Evolutionary conservation across 2,329 filamentous ascomycete genomes (phyloP).

Genomic region (Aspergillus niger): DNA sequence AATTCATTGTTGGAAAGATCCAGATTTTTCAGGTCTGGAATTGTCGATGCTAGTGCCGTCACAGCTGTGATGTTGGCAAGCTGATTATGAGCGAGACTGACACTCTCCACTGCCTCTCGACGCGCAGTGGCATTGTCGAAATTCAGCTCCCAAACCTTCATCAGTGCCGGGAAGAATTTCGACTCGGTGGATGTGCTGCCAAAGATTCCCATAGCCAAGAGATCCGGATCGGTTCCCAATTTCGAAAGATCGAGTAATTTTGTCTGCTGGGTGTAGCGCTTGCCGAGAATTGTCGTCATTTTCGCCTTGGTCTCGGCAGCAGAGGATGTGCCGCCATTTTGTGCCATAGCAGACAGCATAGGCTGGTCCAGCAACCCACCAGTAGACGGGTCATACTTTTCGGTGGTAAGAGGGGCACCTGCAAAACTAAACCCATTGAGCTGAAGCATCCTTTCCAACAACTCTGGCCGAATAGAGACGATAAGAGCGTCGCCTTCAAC

Average conservation of each 20-base stretch:
- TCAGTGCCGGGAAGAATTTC: slow-evolving; percentile 90
- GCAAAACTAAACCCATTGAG: slow-evolving; percentile 71
- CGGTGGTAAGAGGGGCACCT: slow-evolving; percentile 59
- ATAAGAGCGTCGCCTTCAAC: slow-evolving; percentile 69
- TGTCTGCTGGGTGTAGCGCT: slow-evolving; percentile 68
- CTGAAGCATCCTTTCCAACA: slow-evolving; percentile 65
- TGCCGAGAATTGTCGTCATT: slow-evolving; percentile 69
- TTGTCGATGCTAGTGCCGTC: slow-evolving; percentile 72
- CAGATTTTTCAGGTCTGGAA: slow-evolving; percentile 83
- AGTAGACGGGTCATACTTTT: slow-evolving; percentile 48
- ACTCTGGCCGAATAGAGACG: slow-evolving; percentile 65
- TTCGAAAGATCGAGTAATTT: slow-evolving; percentile 84
- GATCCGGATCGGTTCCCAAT: slow-evolving; percentile 70
- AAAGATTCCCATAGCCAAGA: slow-evolving; percentile 76
- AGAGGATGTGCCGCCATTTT: slow-evolving; percentile 45
- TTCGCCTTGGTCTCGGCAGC: slow-evolving; percentile 65
- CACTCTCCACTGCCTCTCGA: slow-evolving; percentile 75
- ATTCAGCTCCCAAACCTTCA: slow-evolving; percentile 77
- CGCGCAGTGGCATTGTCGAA: slow-evolving; percentile 74
- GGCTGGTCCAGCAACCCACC: slow-evolving; percentile 26
- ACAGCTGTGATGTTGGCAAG: slow-evolving; percentile 73
- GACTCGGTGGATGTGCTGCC: slow-evolving; percentile 68
- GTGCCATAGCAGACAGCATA: slow-evolving; percentile 29
- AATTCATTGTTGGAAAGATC: slow-evolving; percentile 86
- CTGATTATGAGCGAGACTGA: slow-evolving; percentile 79